phyloP scores from a whole-genome alignment of 305 asterid species.

The Withania somnifera region DNA sequence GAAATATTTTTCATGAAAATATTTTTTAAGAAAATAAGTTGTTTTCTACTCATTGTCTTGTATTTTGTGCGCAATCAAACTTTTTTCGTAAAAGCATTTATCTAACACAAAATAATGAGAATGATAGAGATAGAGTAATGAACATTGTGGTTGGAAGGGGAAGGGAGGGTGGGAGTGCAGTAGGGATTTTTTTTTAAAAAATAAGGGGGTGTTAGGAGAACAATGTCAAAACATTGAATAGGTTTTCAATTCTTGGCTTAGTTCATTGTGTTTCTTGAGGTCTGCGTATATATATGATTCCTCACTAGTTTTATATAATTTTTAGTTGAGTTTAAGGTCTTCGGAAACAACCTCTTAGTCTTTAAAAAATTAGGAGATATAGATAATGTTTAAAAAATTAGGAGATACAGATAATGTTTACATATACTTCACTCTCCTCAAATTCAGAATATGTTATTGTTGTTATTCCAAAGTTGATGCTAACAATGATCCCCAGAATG shows the following conservation, averaged over 20 bases:
- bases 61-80: too few species aligned
- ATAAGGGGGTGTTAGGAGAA: too few species aligned
- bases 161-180: too few species aligned
- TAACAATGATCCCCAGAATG: background rate
- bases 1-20: too few species aligned
- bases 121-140: too few species aligned
- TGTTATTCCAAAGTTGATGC: background rate
- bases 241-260: background rate
- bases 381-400: background rate
- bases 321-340: background rate
- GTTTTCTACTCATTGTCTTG: too few species aligned
- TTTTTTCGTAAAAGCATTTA: too few species aligned
- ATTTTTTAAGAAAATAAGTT: too few species aligned
- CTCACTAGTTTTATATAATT: background rate
- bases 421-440: background rate
- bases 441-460: background rate
- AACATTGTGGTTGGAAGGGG: too few species aligned
- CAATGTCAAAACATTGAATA: background rate
- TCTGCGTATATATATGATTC: background rate
- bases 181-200: too few species aligned
- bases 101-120: too few species aligned
- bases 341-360: accelerated
- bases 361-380: background rate
- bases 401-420: background rate
- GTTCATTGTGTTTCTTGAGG: background rate